Evolutionary conservation across 2,329 filamentous ascomycete species (phyloP), one percentile per base, ranked within the genome.

Genomic region (Ophiostoma novo-ulmi): DNA sequence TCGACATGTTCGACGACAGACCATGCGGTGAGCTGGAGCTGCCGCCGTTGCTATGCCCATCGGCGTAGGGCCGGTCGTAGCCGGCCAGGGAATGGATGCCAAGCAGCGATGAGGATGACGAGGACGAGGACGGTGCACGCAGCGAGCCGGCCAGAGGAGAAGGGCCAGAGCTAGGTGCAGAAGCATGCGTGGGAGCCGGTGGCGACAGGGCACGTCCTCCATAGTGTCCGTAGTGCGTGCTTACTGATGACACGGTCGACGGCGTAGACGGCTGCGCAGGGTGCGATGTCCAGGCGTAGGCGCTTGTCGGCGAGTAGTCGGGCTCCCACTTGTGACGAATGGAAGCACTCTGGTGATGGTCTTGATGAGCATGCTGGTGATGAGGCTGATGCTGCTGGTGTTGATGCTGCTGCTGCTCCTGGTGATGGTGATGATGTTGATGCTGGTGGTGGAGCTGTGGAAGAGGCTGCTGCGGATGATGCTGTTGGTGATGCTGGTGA

Each of bases 1-100:
- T 66, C 22, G 70, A 71, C 67, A 66, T 38, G 36, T 17, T 38
- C 36, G 70, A 70, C 5, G 70, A 71, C 26, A 64, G 58, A 5
- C 67, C 64, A 17, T 68, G 63, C 2, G n/a, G 48, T n/a, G 68
- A 64, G 35, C 67, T 68, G 44, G 67, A 66, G 13, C 67, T 61
- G 14, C 55, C 48, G 13, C 67, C 65, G 31, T n/a, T 70, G 70
- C 41, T 48, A 17, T 55, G n/a, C 4, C 52, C 61, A 10, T 66
- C 64, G 64, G 41, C 38, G 38, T 66, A 66, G 3, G 14, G 17
- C 31, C 64, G 64, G 64, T 66, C 64, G 64, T 66, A 66, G 64
- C 64, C 70, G 26, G 67, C 48, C 8, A 61, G 20, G 11, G 66
- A 64, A 5, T 67, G 41, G 44, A 69, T 71, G 35, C 70, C 70